A percentile compares a stretch with the other conserved stretches of the same genome.
Conservation (phyloP, 2,329 filamentous ascomycete species). For the Neophaeococcomyces mojaviensis region DNA sequence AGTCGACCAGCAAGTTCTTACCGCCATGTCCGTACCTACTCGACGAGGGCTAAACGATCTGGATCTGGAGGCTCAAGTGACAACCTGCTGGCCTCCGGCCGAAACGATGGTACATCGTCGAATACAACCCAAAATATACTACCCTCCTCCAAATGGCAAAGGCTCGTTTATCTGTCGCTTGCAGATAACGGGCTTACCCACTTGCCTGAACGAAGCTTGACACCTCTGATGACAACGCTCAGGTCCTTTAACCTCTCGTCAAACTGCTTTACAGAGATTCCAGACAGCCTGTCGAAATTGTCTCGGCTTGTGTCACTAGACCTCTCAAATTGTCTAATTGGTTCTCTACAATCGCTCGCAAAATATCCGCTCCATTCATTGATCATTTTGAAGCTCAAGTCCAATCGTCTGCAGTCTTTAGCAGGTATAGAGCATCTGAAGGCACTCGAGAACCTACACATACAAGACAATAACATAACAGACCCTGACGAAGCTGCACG, state of each 20-base stretch:
- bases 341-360: conserved; percentile 78
- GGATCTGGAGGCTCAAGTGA: conserved; percentile 81
- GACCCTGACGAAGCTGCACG: conserved; percentile 87
- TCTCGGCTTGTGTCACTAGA: conserved; percentile 88
- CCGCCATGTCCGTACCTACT: conserved; percentile 56
- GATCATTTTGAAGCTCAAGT: conserved; percentile 81
- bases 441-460: conserved; percentile 80
- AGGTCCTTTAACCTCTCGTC: conserved; percentile 87
- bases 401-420: conserved; percentile 77
- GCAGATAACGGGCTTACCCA: conserved; percentile 85
- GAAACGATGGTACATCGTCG: conserved; percentile 66
- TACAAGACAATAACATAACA: conserved; percentile 83
- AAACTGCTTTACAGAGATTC: conserved; percentile 90
- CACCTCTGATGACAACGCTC: conserved; percentile 76
- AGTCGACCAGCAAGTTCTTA: conserved; percentile 63
- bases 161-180: conserved; percentile 82
- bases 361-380: conserved; percentile 86
- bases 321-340: conserved; percentile 95
- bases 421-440: conserved; percentile 83
- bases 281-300: conserved; percentile 78
- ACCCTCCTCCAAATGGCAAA: conserved; percentile 86
- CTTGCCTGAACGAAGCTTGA: conserved; percentile 66
- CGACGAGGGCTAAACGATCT: conserved; percentile 72
- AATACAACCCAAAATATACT: conserved; percentile 64
- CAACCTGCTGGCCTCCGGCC: conserved; percentile 43